phyloP scores from a whole-genome alignment of 2,329 filamentous ascomycete species.

The Claviceps sp. region DNA sequence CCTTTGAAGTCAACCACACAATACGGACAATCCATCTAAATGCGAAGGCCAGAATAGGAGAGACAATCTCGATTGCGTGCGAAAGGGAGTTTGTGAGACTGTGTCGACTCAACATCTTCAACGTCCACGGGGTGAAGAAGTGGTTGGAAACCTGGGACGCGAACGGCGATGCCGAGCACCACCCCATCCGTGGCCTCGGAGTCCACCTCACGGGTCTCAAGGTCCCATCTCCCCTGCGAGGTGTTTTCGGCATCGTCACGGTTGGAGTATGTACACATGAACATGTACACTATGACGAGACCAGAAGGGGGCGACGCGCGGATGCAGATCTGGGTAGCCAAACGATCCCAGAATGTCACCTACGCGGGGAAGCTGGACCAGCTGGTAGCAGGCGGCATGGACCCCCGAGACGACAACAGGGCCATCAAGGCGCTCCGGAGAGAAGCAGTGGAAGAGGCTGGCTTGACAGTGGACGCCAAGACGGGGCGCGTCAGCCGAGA shows the following conservation, averaged over 20 bases:
- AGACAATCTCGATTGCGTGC: conserved; percentile 1
- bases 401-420: conserved; percentile 14
- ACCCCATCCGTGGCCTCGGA: conserved; percentile 16
- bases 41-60: conserved; percentile 2
- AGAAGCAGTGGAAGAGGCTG: conserved; percentile 22
- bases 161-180: conserved; percentile 9
- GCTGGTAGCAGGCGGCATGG: conserved; percentile 23
- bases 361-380: conserved; percentile 24
- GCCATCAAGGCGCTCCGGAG: conserved; percentile 17
- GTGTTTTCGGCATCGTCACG: conserved; percentile 23
- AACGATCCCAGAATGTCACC: conserved; percentile 16
- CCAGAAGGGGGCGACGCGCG: conserved; percentile 9
- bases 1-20: conserved; percentile 8
- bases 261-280: conserved; percentile 25
- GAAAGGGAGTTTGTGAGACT: conserved; percentile 8
- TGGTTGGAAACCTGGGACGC: conserved; percentile 12
- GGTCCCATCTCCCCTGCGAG: conserved; percentile 20
- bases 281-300: conserved; percentile 18
- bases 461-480: conserved; percentile 13
- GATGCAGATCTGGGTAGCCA: conserved; percentile 21
- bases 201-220: conserved; percentile 11
- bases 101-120: conserved; percentile 14
- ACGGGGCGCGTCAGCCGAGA: conserved; percentile 10
- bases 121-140: conserved; percentile 13
- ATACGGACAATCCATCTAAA: conserved; percentile 11